Evolutionary conservation across 2,329 filamentous ascomycete species (phyloP).

Genomic region (Myriangium duriaei): DNA sequence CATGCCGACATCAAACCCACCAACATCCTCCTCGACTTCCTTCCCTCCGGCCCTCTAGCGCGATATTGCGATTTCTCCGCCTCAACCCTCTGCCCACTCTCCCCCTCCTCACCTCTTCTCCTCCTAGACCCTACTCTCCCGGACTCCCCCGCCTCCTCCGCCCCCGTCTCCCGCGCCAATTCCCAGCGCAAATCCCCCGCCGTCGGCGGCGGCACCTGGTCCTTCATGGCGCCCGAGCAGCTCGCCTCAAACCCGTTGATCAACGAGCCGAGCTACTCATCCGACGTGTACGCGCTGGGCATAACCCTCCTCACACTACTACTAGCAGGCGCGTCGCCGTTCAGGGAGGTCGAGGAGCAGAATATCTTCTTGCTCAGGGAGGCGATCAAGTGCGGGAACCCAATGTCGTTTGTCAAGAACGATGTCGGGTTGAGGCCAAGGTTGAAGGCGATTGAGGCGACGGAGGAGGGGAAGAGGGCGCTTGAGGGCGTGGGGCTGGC

Average conservation of each 20-base stretch:
- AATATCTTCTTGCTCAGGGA: slow-evolving; percentile 33
- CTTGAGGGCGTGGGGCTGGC: slow-evolving; percentile 27
- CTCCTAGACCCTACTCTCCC: slow-evolving; percentile 27
- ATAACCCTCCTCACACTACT: slow-evolving; percentile 32
- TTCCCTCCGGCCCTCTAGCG: slow-evolving; percentile 16
- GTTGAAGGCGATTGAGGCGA: slow-evolving; percentile 21
- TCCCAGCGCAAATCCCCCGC: slow-evolving; percentile 4
- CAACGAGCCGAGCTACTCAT: slow-evolving; percentile 21
- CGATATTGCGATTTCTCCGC: slow-evolving; percentile 34
- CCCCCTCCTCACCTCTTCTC: slow-evolving; percentile 25
- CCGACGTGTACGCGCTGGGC: slow-evolving; percentile 34
- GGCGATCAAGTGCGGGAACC: slow-evolving; percentile 30
- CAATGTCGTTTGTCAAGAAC: slow-evolving; percentile 28
- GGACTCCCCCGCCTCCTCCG: slow-evolving; percentile 13
- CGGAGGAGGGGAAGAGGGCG: slow-evolving; percentile 17
- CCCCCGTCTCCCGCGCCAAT: slow-evolving; percentile 6
- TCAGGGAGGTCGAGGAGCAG: slow-evolving; percentile 23
- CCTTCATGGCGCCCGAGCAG: slow-evolving; percentile 28
- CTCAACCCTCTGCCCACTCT: slow-evolving; percentile 19
- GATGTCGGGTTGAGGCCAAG: slow-evolving; percentile 23
- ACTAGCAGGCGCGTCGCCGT: slow-evolving; percentile 29
- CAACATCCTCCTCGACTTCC: slow-evolving; percentile 30
- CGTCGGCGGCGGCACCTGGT: slow-evolving; percentile 34
- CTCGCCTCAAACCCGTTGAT: slow-evolving; percentile 18
- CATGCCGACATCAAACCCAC: slow-evolving; percentile 37